Evolutionary conservation across 495 filamentous ascomycete species (phyloP).

Genomic region (Trichoderma erinaceum): DNA sequence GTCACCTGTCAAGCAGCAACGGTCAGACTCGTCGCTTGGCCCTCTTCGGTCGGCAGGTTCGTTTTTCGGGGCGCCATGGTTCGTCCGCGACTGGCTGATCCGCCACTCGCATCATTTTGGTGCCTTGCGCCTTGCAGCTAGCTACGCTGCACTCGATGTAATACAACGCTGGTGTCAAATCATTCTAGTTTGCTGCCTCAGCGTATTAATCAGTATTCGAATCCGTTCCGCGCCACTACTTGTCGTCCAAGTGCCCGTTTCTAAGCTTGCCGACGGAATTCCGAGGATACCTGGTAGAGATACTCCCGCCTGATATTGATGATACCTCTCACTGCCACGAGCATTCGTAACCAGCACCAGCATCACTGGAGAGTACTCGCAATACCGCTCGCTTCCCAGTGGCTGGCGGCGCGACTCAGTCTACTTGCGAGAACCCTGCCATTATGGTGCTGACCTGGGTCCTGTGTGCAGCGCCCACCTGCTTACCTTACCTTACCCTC

Average conservation of each 20-base stretch:
- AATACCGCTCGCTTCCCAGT: too few species aligned
- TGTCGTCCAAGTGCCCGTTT: too few species aligned
- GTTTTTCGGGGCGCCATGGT: background rate
- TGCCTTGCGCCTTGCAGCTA: conserved; percentile 1
- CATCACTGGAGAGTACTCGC: too few species aligned
- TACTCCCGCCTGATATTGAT: too few species aligned
- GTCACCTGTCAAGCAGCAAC: background rate
- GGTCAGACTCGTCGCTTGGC: background rate
- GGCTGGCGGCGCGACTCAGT: background rate
- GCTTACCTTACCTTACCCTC: background rate
- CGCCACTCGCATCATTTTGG: background rate
- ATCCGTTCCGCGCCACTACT: too few species aligned
- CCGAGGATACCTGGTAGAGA: too few species aligned
- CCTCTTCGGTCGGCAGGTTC: background rate
- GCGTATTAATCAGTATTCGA: too few species aligned
- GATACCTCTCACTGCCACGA: too few species aligned
- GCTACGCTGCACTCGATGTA: background rate
- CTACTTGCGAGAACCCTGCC: background rate
- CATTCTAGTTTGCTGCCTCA: background rate
- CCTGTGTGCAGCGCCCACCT: background rate
- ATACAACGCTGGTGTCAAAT: background rate
- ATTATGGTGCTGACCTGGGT: background rate
- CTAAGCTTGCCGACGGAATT: too few species aligned
- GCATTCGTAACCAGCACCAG: too few species aligned
- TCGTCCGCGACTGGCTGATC: background rate